A percentile compares a stretch with the other conserved stretches of the same genome.
These are phyloP conservation scores for Silene uniflora DNA, from an alignment of 148 eudicot species.

Conservation along the genomic window DNA sequence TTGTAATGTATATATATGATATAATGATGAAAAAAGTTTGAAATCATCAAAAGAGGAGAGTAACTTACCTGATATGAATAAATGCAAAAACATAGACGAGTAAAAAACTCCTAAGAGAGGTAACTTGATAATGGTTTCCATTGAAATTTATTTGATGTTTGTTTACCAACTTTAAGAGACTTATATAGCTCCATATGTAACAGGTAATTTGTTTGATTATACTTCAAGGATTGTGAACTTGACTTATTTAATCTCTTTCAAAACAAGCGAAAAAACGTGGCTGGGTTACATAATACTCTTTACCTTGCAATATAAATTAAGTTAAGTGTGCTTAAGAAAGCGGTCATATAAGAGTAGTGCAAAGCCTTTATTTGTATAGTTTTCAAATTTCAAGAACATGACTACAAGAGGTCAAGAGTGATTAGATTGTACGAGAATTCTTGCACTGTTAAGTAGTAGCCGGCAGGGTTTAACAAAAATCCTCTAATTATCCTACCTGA, in stretches of 20 bases:
- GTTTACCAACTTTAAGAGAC: not conserved
- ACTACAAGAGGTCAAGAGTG: too few species aligned
- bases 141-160: not conserved
- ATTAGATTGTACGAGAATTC: too few species aligned
- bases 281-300: not conserved
- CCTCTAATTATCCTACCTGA: too few species aligned
- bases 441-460: too few species aligned
- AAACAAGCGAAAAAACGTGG: conserved; percentile 20
- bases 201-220: conserved; percentile 32
- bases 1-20: too few species aligned
- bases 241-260: conserved; percentile 24
- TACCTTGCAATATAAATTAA: conserved; percentile 17
- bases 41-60: not conserved
- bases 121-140: conserved; percentile 13
- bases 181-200: conserved; percentile 3
- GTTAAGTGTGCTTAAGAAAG: not conserved
- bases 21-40: not conserved
- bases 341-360: too few species aligned
- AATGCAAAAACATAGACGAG: not conserved
- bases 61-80: not conserved
- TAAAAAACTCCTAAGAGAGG: not conserved
- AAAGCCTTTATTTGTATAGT: too few species aligned
- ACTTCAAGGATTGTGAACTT: conserved; percentile 37
- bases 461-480: too few species aligned
- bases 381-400: too few species aligned